Conservation (phyloP, 345 rosid species). For the Schrenkiella parvula region DNA sequence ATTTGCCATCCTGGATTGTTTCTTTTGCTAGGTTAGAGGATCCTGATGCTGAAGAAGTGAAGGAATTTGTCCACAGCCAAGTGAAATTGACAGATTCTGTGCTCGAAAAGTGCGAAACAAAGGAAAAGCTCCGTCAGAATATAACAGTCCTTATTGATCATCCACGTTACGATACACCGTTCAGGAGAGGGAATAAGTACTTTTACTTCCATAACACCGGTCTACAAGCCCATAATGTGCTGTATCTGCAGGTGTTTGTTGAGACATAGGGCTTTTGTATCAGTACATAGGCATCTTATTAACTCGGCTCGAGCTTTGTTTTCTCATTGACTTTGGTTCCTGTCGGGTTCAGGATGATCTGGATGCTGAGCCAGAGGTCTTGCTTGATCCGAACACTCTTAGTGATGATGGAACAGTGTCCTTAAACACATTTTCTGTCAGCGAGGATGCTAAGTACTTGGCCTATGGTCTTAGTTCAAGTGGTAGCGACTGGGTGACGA, state of each 20-base stretch:
- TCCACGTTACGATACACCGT: conserved; percentile 72
- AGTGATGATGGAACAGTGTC: conserved; percentile 89
- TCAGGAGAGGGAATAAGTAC: conserved; percentile 60
- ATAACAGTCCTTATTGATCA: conserved; percentile 68
- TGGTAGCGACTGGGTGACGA: conserved; percentile 91
- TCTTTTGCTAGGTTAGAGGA: conserved; percentile 77
- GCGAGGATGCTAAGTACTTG: conserved; percentile 78
- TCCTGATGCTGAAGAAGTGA: conserved; percentile 81
- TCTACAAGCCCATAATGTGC: conserved; percentile 74
- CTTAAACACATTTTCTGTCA: conserved; percentile 48
- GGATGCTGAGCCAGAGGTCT: conserved; percentile 65
- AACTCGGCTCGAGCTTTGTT: background rate
- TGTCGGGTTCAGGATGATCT: conserved; percentile 55
- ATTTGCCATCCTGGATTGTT: background rate
- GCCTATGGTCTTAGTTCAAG: conserved; percentile 85
- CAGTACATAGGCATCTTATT: background rate
- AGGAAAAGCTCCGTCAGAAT: conserved; percentile 56
- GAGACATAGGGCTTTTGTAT: background rate
- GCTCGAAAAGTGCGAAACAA: conserved; percentile 52
- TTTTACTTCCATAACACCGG: conserved; percentile 89
- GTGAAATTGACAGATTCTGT: conserved; percentile 63
- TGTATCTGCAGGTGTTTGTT: conserved; percentile 59
- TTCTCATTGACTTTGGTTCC: conserved; percentile 1
- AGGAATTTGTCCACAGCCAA: conserved; percentile 68
- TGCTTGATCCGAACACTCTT: conserved; percentile 86